Evolutionary conservation across 2,329 filamentous ascomycete genomes (phyloP).

Genomic region (Exophiala bonariae): DNA sequence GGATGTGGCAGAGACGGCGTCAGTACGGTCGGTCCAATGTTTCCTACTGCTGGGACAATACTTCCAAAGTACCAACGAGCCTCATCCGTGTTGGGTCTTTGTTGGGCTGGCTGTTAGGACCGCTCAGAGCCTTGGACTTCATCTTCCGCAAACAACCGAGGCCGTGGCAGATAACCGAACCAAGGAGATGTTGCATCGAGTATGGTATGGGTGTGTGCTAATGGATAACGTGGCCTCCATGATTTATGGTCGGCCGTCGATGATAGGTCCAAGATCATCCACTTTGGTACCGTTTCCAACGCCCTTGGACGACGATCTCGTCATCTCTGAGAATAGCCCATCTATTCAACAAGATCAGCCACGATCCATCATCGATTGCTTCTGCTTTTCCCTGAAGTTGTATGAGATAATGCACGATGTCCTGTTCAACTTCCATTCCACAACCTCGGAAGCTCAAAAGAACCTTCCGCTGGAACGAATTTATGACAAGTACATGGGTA

Average conservation of each 20-base stretch:
- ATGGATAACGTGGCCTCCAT: conserved; percentile 41
- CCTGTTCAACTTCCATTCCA: conserved; percentile 24
- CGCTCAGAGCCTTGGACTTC: conserved; percentile 49
- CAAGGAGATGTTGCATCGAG: conserved; percentile 26
- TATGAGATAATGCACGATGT: conserved; percentile 39
- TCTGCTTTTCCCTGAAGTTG: conserved; percentile 34
- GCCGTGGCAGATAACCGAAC: conserved; percentile 29
- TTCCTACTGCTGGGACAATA: conserved; percentile 51
- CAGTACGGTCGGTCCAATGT: conserved; percentile 48
- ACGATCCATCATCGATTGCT: conserved; percentile 35
- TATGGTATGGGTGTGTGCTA: conserved; percentile 39
- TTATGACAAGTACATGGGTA: conserved; percentile 1
- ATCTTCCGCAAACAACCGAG: conserved; percentile 42
- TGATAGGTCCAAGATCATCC: conserved; percentile 34
- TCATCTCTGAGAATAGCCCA: conserved; percentile 4
- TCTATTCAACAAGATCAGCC: conserved; percentile 20
- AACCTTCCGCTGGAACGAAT: neutral
- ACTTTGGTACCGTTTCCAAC: conserved; percentile 32
- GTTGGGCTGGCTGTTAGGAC: conserved; percentile 48
- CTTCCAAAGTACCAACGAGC: conserved; percentile 49
- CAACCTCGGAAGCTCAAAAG: conserved; percentile 2
- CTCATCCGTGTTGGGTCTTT: conserved; percentile 53
- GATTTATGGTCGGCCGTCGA: conserved; percentile 38
- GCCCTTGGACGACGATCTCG: conserved; percentile 35
- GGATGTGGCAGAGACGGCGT: conserved; percentile 45